phyloP scores from a whole-genome alignment of 257 asterid genomes.

The Solanum infundibuliforme region DNA sequence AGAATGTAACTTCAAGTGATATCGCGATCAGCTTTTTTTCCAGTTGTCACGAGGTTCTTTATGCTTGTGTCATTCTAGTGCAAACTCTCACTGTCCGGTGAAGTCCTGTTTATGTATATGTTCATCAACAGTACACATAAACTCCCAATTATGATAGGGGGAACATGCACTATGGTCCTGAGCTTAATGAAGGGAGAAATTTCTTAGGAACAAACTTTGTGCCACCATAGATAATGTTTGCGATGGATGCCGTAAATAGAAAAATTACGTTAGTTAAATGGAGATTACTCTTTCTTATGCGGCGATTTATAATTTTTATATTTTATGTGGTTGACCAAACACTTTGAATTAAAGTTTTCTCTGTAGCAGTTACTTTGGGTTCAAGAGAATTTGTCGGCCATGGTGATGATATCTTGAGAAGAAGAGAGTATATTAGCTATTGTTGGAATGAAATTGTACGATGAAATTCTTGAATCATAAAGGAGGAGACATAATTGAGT shows the following conservation, averaged over 20 bases:
- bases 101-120: conserved; percentile 1
- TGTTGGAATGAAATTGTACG: too few species aligned
- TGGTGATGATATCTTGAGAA: too few species aligned
- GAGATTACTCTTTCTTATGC: neutral
- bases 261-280: neutral
- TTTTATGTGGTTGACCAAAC: neutral
- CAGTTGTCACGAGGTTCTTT: neutral
- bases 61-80: neutral
- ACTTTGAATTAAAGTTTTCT: neutral
- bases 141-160: neutral
- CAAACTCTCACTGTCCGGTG: neutral
- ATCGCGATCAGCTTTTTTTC: neutral
- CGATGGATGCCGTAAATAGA: neutral
- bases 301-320: neutral
- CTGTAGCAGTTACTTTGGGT: too few species aligned
- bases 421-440: too few species aligned
- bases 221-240: neutral
- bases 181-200: neutral
- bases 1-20: neutral
- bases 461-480: too few species aligned
- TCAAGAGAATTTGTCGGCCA: too few species aligned
- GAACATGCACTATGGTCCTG: neutral
- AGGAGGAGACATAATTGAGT: too few species aligned
- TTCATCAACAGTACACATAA: neutral
- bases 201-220: neutral